A percentile compares a stretch with the other conserved stretches of the same genome.
phyloP scores from a whole-genome alignment of 441 rosid species.

The Adansonia grandidieri region DNA sequence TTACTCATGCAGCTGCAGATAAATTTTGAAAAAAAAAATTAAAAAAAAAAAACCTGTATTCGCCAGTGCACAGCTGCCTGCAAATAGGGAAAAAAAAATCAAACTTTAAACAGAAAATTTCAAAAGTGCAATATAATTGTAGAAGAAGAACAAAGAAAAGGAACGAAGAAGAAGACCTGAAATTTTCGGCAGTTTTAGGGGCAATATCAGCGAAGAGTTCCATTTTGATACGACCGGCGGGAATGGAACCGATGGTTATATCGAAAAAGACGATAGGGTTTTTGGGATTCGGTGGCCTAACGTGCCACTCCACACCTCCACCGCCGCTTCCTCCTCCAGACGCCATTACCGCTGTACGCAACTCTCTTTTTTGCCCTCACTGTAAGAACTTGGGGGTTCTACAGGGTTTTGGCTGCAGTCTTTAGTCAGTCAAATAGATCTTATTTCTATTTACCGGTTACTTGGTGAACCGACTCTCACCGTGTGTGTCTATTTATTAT shows the following conservation, averaged over 20 bases:
- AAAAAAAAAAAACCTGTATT: constrained; percentile 59
- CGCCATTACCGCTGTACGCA: constrained; percentile 46
- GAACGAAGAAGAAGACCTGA: constrained; percentile 50
- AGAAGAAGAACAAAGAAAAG: neutral
- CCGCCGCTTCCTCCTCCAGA: constrained; percentile 55
- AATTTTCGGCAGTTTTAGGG: constrained; percentile 92
- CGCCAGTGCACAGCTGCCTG: constrained; percentile 98
- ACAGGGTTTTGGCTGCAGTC: neutral
- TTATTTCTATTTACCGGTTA: neutral
- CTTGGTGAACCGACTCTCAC: too few relatives aligned
- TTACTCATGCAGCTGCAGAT: neutral
- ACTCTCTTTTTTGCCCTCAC: neutral
- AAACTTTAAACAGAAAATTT: neutral
- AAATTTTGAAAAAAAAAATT: neutral
- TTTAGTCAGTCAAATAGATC: neutral
- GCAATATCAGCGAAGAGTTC: constrained; percentile 94
- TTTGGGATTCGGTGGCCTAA: constrained; percentile 90
- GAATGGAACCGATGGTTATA: constrained; percentile 82
- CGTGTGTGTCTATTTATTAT: too few relatives aligned
- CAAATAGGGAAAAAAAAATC: constrained; percentile 11
- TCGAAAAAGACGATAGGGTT: constrained; percentile 95
- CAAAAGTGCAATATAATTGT: neutral
- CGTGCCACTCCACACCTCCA: constrained; percentile 91
- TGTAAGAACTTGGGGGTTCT: neutral
- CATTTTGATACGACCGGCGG: constrained; percentile 96